A percentile compares a stretch with the other conserved stretches of the same genome.
Evolutionary conservation across 208 protist genomes (phyloP).

Genomic region (Acanthamoeba lenticulata): DNA sequence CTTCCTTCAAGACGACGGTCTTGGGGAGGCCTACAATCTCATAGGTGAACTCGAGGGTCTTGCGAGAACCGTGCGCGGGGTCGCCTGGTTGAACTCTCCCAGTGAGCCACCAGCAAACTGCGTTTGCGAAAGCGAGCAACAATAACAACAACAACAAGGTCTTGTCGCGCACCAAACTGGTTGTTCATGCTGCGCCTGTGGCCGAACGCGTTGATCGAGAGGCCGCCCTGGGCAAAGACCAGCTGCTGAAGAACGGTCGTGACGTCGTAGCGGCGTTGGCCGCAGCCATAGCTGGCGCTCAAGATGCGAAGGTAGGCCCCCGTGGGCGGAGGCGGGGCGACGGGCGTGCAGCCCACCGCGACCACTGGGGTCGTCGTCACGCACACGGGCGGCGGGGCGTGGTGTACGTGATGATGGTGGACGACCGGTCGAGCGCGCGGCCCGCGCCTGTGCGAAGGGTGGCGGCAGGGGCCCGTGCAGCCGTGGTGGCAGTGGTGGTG

Average conservation of each 20-base stretch:
- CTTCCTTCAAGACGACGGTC: neutral
- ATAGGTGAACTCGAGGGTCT: conserved; percentile 18
- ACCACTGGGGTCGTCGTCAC: neutral
- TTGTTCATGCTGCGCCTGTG: neutral
- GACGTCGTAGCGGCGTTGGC: neutral
- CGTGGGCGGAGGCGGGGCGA: neutral
- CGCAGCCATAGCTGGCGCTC: neutral
- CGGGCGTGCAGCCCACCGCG: neutral
- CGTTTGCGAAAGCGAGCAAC: neutral
- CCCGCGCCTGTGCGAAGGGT: no score
- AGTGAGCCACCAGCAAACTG: neutral
- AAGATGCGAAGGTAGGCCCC: conserved; percentile 17
- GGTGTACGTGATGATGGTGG: neutral
- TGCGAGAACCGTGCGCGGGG: neutral
- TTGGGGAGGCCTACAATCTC: neutral
- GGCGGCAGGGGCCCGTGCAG: neutral
- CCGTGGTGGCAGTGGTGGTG: neutral
- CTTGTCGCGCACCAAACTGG: neutral
- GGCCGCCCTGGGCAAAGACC: neutral
- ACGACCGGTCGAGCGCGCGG: neutral
- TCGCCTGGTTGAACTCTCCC: neutral
- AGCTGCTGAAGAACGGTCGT: neutral
- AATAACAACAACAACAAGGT: no score
- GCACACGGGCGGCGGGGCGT: neutral
- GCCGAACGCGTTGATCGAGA: neutral